These are phyloP conservation scores for Linnemannia exigua DNA, from an alignment of 192 early-diverging fungal species.

Conservation along the genomic window DNA sequence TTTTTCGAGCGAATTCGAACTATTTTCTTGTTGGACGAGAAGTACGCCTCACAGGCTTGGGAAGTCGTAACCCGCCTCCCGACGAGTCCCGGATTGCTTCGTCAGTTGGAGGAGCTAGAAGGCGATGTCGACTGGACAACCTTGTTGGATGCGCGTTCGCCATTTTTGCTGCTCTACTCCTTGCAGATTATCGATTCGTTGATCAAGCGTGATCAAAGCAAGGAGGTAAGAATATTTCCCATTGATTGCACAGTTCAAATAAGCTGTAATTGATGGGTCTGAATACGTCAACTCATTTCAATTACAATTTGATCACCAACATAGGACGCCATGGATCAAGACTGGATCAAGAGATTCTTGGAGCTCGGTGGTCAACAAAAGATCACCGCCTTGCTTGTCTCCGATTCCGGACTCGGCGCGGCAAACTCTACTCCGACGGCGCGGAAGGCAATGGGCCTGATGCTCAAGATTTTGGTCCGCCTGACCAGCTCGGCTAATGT, in stretches of 20 bases:
- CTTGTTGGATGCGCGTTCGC: conserved; percentile 57
- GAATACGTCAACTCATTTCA: too few species aligned
- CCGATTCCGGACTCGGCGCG: conserved; percentile 40
- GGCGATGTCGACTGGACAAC: conserved; percentile 49
- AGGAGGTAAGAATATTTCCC: conserved; percentile 16
- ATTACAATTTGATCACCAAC: not conserved
- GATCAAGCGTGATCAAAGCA: conserved; percentile 50
- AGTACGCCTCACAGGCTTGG: conserved; percentile 62
- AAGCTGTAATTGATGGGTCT: too few species aligned
- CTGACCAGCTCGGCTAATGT: conserved; percentile 23
- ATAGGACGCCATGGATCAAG: conserved; percentile 30
- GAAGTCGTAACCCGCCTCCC: conserved; percentile 51
- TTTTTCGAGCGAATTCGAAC: conserved; percentile 60
- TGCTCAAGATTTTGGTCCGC: conserved; percentile 51
- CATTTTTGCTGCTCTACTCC: conserved; percentile 61
- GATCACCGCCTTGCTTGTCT: conserved; percentile 49
- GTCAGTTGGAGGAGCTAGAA: conserved; percentile 38
- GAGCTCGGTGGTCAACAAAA: conserved; percentile 56
- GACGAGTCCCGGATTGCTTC: conserved; percentile 47
- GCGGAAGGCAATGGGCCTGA: conserved; percentile 39
- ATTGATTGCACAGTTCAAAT: not conserved
- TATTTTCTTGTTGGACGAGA: conserved; percentile 59
- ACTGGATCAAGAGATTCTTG: conserved; percentile 55
- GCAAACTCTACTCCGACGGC: conserved; percentile 22
- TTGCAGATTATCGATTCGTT: conserved; percentile 59